These are phyloP conservation scores for Penstemon barbatus DNA, from an alignment of 257 asterid species.

Conservation along the genomic window DNA sequence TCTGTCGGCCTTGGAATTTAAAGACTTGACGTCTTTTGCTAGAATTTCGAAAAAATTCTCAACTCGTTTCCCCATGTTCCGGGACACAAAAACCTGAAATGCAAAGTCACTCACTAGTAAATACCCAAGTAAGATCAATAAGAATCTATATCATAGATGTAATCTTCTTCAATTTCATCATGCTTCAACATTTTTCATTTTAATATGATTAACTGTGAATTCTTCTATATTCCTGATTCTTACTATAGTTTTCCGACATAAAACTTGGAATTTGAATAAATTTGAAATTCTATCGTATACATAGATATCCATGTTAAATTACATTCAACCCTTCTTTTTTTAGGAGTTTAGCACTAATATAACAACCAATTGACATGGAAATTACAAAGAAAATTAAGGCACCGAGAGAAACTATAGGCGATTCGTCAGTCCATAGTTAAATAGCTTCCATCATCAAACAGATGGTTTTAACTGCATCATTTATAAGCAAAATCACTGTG, in stretches of 20 bases:
- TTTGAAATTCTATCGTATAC: neutral
- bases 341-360: neutral
- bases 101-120: slow-evolving; percentile 26
- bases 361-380: neutral
- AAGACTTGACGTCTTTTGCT: slow-evolving; percentile 32
- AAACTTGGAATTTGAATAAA: too few species aligned
- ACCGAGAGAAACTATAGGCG: neutral
- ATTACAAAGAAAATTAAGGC: neutral
- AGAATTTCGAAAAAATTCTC: slow-evolving; percentile 33
- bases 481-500: neutral
- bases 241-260: neutral
- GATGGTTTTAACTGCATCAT: neutral
- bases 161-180: neutral
- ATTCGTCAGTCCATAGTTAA: neutral
- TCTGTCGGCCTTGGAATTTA: slow-evolving; percentile 22
- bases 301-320: neutral
- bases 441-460: neutral
- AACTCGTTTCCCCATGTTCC: slow-evolving; percentile 40
- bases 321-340: neutral
- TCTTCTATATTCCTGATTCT: neutral
- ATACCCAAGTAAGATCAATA: slow-evolving; percentile 9
- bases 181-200: neutral
- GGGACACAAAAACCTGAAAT: slow-evolving; percentile 65
- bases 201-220: neutral
- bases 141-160: neutral